Evolutionary conservation across 306 rosid species (phyloP).

Genomic region (Clitoria ternatea): DNA sequence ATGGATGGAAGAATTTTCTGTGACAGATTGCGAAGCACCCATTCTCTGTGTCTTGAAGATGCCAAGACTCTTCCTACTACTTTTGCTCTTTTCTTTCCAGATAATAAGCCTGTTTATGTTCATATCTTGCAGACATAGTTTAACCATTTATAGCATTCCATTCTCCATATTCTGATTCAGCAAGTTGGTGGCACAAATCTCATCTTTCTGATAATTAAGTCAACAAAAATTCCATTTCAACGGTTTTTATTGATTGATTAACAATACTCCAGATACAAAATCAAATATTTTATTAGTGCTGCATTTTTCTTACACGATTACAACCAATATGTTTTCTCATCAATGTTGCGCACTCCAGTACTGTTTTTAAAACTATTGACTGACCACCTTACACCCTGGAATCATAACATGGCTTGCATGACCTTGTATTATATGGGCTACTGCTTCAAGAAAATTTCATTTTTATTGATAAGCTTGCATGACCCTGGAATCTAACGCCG

Average conservation of each 20-base stretch:
- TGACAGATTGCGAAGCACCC: slow-evolving; percentile 73
- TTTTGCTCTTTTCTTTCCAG: background rate
- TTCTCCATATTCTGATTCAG: background rate
- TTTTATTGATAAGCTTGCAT: no score
- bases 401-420: slow-evolving; percentile 27
- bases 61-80: background rate
- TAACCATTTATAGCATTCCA: slow-evolving; percentile 27
- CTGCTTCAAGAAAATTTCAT: background rate
- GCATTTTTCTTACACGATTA: background rate
- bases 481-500: no score
- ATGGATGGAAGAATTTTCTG: slow-evolving; percentile 63
- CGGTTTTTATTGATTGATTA: background rate
- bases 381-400: slow-evolving; percentile 22
- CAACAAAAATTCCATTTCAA: background rate
- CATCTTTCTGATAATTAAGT: background rate
- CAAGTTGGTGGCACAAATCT: background rate
- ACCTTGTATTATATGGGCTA: background rate
- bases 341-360: slow-evolving; percentile 12
- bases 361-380: background rate
- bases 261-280: background rate
- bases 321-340: background rate
- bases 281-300: slow-evolving; percentile 5
- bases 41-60: slow-evolving; percentile 21
- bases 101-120: background rate
- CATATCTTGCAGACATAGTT: background rate